These are phyloP conservation scores for Penicillium crystallinum DNA, from an alignment of 495 filamentous ascomycete genomes.

Conservation along the genomic window DNA sequence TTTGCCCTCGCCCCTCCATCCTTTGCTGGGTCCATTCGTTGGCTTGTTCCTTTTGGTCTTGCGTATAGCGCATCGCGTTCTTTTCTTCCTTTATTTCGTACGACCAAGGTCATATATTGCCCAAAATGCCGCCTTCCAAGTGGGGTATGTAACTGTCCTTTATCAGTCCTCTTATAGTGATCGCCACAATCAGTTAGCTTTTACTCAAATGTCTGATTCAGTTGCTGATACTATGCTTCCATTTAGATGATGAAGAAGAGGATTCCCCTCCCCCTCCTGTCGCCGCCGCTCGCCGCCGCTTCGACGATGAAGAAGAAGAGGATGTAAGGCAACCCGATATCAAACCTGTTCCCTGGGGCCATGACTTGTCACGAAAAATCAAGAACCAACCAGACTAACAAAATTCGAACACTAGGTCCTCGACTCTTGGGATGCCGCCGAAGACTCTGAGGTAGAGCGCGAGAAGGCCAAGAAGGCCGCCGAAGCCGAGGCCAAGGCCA, in stretches of 20 bases:
- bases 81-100: conserved; percentile 6
- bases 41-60: conserved; percentile 15
- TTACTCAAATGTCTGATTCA: neutral
- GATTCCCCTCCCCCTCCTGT: conserved; percentile 59
- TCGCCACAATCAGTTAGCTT: neutral
- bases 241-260: conserved; percentile 63
- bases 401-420: conserved; percentile 57
- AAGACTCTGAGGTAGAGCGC: conserved; percentile 94
- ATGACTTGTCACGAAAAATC: neutral
- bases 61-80: conserved; percentile 11
- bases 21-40: conserved; percentile 21
- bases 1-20: conserved; percentile 25
- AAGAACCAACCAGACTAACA: conserved; percentile 2
- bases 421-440: conserved; percentile 95
- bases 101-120: conserved; percentile 12
- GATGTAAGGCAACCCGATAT: conserved; percentile 55
- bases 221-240: conserved; percentile 14
- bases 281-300: conserved; percentile 56
- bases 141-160: conserved; percentile 43
- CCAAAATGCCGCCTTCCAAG: conserved; percentile 45
- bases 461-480: conserved; percentile 87
- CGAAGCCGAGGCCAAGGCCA: conserved; percentile 82
- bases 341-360: neutral
- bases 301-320: conserved; percentile 91
- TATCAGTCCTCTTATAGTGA: neutral